These are phyloP conservation scores for Dalbergia cochinchinensis DNA, from an alignment of 306 rosid species.

Conservation along the genomic window DNA sequence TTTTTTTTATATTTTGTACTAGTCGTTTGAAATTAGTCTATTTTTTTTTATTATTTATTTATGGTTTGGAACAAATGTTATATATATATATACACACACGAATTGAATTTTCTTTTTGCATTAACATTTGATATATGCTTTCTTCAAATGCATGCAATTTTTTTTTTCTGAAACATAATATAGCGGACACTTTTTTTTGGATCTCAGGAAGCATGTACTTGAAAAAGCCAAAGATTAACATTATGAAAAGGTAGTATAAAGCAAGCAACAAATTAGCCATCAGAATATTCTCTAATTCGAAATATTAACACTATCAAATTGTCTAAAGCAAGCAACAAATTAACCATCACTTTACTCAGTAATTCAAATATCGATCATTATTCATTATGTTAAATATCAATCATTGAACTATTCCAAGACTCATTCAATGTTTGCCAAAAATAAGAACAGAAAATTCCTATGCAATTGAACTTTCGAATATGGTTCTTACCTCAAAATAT, in stretches of 20 bases:
- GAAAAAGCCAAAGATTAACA: too few species aligned
- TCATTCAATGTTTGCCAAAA: neutral
- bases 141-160: too few species aligned
- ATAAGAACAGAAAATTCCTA: constrained; percentile 11
- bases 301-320: neutral
- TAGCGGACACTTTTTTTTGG: neutral
- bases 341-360: constrained; percentile 18
- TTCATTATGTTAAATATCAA: neutral
- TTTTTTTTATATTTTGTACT: neutral
- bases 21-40: too few species aligned
- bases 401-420: neutral
- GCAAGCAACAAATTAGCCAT: constrained; percentile 1
- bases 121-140: too few species aligned
- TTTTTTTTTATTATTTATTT: too few species aligned
- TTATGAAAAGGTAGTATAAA: too few species aligned
- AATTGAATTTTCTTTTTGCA: too few species aligned
- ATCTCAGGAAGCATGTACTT: neutral
- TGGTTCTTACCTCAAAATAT: neutral
- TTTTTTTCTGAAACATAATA: neutral
- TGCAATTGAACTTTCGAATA: constrained; percentile 2
- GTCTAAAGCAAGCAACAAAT: neutral
- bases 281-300: constrained; percentile 10
- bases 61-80: neutral
- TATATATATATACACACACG: too few species aligned
- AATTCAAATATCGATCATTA: neutral